Conservation (phyloP, 441 rosid species). For the Erodium moschatum region DNA sequence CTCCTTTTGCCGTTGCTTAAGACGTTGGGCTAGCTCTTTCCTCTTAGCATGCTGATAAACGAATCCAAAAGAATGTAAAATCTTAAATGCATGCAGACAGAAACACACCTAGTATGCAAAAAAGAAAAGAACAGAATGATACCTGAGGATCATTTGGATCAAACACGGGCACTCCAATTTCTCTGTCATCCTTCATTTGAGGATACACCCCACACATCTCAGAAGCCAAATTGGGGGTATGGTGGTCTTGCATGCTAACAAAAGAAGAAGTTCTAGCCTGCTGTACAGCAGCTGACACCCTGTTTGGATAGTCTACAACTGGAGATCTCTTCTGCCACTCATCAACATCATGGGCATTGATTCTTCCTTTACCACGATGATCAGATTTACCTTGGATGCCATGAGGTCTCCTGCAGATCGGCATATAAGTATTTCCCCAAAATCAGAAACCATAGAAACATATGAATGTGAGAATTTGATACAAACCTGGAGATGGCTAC, state of each 20-base stretch:
- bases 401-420: constrained; percentile 23
- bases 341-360: constrained; percentile 34
- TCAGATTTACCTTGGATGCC: constrained; percentile 33
- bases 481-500: constrained; percentile 52
- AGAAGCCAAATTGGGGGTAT: constrained; percentile 24
- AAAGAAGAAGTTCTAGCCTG: constrained; percentile 31
- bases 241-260: constrained; percentile 33
- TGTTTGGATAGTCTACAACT: constrained; percentile 27
- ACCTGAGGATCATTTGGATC: constrained; percentile 51
- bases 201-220: constrained; percentile 25
- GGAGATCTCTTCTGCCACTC: constrained; percentile 40
- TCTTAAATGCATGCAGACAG: neutral
- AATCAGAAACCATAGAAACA: constrained; percentile 21
- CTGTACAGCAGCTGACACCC: constrained; percentile 18
- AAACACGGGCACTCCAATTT: constrained; percentile 26
- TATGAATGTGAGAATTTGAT: constrained; percentile 17
- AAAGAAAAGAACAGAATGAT: constrained; percentile 19
- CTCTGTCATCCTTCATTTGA: constrained; percentile 36
- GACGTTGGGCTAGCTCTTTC: constrained; percentile 65
- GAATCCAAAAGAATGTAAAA: constrained; percentile 24
- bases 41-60: constrained; percentile 52
- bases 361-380: constrained; percentile 50
- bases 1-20: constrained; percentile 56
- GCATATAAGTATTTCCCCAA: constrained; percentile 23
- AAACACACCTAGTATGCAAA: constrained; percentile 2